Percentiles rank a stretch among this genome's conserved stretches.
These are phyloP conservation scores for Mucor velutinosus DNA, from an alignment of 371 early-diverging fungal species.

Conservation along the genomic window DNA sequence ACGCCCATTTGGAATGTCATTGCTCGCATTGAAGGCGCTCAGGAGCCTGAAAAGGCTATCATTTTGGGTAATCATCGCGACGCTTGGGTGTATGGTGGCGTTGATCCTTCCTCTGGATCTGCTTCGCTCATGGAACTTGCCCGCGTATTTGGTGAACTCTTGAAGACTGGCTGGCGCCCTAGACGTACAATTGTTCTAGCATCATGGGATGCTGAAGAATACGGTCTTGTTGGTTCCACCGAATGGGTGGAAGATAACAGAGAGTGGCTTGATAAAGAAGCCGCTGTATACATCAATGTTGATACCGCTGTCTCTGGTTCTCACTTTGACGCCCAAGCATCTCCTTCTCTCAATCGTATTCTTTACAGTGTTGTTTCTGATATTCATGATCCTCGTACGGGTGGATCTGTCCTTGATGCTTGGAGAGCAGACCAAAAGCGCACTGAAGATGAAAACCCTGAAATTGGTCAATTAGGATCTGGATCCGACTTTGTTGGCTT, in stretches of 20 bases:
- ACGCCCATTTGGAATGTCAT: constrained; percentile 71
- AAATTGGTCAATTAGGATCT: constrained; percentile 47
- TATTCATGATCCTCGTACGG: constrained; percentile 52
- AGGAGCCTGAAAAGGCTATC: constrained; percentile 55
- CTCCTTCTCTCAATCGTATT: constrained; percentile 55
- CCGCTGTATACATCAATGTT: constrained; percentile 65
- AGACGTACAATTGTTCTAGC: constrained; percentile 66
- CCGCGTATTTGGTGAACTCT: constrained; percentile 55
- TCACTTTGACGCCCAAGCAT: constrained; percentile 50
- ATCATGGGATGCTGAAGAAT: constrained; percentile 76
- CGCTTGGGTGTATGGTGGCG: constrained; percentile 72
- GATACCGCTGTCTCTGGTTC: constrained; percentile 58
- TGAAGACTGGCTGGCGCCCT: constrained; percentile 68
- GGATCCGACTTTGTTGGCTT: constrained; percentile 66
- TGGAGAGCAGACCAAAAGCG: constrained; percentile 38
- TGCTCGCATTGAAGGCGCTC: constrained; percentile 60
- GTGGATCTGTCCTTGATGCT: constrained; percentile 54
- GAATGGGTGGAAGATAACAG: constrained; percentile 74
- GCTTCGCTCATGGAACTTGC: constrained; percentile 64
- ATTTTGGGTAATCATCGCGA: constrained; percentile 66
- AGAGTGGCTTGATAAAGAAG: constrained; percentile 58
- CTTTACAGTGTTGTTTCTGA: constrained; percentile 56
- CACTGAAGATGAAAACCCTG: constrained; percentile 10
- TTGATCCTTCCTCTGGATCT: constrained; percentile 69
- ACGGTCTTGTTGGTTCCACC: constrained; percentile 69